Base-by-base conservation (phyloP, 2,329 filamentous ascomycete genomes). In the Botryotinia narcissicola region DNA sequence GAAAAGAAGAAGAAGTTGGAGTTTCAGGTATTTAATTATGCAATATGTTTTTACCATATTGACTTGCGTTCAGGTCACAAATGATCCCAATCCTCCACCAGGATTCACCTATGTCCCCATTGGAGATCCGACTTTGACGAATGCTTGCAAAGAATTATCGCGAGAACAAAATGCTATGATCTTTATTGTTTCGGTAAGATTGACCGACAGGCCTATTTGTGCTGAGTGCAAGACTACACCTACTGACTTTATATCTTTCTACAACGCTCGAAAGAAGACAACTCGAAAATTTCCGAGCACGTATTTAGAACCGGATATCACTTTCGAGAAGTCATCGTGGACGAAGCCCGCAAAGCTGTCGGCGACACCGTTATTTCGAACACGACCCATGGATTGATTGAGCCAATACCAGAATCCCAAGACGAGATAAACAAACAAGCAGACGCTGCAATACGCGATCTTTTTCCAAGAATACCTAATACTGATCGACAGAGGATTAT, bases 1-100 rank as follows among this genome's bases (percentile, higher is more conserved):
- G 87, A 91, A 76, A 89, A 87, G 80, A 91, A 89, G 72, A 88
- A 88, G 82, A 91, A 89, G 78, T 84, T 91, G 69, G 88, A 91
- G 79, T 86, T 87, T 75, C 77, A 89, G 87, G 89, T 90, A 86
- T 74, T 73, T 54, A 20, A 4, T 54, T 37, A 51, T 57, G 71
- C 51, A n/a, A n/a, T 25, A n/a, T 66, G 32, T 54, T 76, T 57
- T 77, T 72, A 67, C 67, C 62, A 57, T 42, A 68, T 72, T 72
- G 71, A 66, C 78, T 70, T 57, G 32, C 37, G 37, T 20, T 59
- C 59, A 91, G 89, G 83, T 87, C 73, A 90, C 87, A 32, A 84
- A 84, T 75, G 79, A 85, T 57, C 82, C 80, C 69, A 81, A 82
- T 2, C 88, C 89, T 22, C 89, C 89, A 18, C 87, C 88, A 1